Percentiles rank a stretch among this genome's conserved stretches.
phyloP scores from a whole-genome alignment of 192 early-diverging fungal genomes.

The Entomortierella parvispora region DNA sequence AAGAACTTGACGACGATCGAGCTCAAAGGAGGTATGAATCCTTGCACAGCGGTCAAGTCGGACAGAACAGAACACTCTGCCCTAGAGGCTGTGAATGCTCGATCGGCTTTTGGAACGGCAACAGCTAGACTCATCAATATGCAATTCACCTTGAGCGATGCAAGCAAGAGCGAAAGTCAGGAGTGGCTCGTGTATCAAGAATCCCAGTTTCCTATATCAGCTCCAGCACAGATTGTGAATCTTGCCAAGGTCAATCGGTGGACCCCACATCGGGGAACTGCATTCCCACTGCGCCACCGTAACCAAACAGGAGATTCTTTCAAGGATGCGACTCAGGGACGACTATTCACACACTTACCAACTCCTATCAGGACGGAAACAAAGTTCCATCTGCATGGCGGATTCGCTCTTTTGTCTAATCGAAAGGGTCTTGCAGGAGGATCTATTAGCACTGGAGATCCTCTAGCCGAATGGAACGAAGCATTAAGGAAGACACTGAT shows the following conservation, averaged over 20 bases:
- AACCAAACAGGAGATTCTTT: neutral
- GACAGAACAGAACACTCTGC: neutral
- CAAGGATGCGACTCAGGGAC: neutral
- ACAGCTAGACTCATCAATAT: no score
- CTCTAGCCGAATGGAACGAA: no score
- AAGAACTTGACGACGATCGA: slow-evolving; percentile 5
- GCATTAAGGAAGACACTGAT: no score
- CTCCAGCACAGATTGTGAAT: neutral
- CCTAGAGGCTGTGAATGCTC: neutral
- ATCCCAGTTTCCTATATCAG: neutral
- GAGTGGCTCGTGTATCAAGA: slow-evolving; percentile 1
- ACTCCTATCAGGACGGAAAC: slow-evolving; percentile 2
- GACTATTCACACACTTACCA: neutral
- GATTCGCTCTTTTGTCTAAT: neutral
- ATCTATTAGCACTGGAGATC: no score
- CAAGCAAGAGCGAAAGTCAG: neutral
- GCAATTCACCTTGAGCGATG: neutral
- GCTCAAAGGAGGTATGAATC: neutral
- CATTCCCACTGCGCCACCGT: neutral
- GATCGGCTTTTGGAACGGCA: neutral
- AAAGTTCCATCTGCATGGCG: neutral
- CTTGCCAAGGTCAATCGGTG: neutral
- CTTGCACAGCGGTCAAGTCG: neutral
- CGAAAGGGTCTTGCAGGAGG: slow-evolving; percentile 1
- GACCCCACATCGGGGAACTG: neutral